These are phyloP conservation scores for Boletus rex-veris DNA, from an alignment of 768 basidiomycete species.

Conservation along the genomic window DNA sequence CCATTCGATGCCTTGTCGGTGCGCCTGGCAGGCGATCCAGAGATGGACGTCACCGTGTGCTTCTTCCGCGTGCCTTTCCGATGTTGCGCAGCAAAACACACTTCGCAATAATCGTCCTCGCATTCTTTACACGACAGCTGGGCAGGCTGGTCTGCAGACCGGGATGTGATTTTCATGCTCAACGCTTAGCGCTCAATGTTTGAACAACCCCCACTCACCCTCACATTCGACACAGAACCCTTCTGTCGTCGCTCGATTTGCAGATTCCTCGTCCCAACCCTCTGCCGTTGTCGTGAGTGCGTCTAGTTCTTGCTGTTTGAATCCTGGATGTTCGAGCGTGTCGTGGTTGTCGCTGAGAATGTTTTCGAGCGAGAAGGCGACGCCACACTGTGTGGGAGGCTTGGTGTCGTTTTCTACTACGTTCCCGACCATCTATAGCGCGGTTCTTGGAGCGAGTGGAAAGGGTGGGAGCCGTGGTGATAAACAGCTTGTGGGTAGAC, in stretches of 20 bases:
- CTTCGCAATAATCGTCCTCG: constrained; percentile 72
- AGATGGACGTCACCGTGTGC: constrained; percentile 53
- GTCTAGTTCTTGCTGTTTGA: constrained; percentile 33
- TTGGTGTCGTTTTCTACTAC: constrained; percentile 9
- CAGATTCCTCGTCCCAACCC: constrained; percentile 69
- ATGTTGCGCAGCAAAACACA: constrained; percentile 83
- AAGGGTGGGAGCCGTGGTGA: constrained; percentile 10
- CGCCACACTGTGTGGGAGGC: constrained; percentile 4
- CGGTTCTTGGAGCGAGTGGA: neutral
- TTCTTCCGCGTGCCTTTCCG: constrained; percentile 73
- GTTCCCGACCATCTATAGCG: constrained; percentile 20
- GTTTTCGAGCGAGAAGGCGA: constrained; percentile 59
- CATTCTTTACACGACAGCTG: constrained; percentile 71
- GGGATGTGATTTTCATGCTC: no score
- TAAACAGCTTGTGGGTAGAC: neutral
- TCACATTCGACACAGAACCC: constrained; percentile 85
- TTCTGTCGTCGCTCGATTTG: constrained; percentile 43
- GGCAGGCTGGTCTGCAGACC: constrained; percentile 71
- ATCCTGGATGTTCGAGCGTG: constrained; percentile 50
- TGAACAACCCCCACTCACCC: constrained; percentile 44
- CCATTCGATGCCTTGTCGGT: constrained; percentile 16
- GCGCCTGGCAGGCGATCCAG: constrained; percentile 9
- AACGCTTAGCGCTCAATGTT: no score
- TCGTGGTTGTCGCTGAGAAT: constrained; percentile 67
- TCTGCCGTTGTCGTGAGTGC: constrained; percentile 36